Base-by-base conservation (phyloP, 441 rosid genomes). In the Adansonia gregorii region DNA sequence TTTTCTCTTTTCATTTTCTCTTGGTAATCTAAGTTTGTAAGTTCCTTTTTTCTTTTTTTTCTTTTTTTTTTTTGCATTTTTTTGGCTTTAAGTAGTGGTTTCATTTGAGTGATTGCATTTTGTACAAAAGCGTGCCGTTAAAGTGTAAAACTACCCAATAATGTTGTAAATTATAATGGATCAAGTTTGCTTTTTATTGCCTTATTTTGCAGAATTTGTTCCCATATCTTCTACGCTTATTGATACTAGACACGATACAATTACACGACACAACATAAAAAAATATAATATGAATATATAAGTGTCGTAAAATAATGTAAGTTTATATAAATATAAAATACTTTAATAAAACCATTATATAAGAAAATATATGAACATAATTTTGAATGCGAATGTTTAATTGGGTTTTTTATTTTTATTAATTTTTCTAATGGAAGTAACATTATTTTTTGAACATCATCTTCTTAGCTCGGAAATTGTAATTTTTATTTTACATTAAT, bases 91-190 rank as follows among this genome's bases (percentile, higher is more conserved):
- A 7, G 10, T 45, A 20, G 46, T 45, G 67, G 19, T 22, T 73
- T 74, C 43, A 24, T 60, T 70, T 56, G 67, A 73, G 51, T 54
- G 75, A 72, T 55, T 72, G 51, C 35, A 55, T 35, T 73, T 73
- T 73, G 67, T 43, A 43, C 7, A 41, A 73, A 67, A 24, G 73
- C 19, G 41, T 69, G 73, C 12, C 24, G 11, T 51, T 14, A 11
- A n/a, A 48, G 59, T 69, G 73, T 24, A 49, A 69, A 69, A 43
- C 41, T 22, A 48, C 43, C 15, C 31, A 61, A 61, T 14, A 67
- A 20, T 45, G 54, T 43, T 45, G 72, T 45, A 67, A 19, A 67
- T 10, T 10, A 45, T 15, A 51, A 71, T 55, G 31, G 8, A 8
- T 52, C 60, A 14, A 24, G 43, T 69, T 70, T 70, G 60, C 2